A percentile compares a stretch with the other conserved stretches of the same genome.
phyloP scores from a whole-genome alignment of 306 rosid genomes.

The Casuarina cunninghamiana region DNA sequence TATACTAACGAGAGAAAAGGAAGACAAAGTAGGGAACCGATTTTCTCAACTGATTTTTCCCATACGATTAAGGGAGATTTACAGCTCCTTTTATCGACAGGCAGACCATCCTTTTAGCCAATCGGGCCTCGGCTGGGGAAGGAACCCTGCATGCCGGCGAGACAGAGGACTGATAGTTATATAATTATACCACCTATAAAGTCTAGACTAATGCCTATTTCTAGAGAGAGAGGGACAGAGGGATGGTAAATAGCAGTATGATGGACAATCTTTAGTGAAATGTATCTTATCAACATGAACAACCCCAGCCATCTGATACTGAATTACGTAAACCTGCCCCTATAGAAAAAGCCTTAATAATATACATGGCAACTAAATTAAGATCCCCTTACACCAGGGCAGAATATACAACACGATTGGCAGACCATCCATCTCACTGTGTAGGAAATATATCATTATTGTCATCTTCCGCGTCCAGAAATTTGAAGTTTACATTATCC shows the following conservation, averaged over 20 bases:
- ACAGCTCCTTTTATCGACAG: too few species aligned
- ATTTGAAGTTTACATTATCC: constrained; percentile 66
- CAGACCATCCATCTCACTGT: constrained; percentile 41
- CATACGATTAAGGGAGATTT: too few species aligned
- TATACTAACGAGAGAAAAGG: too few species aligned
- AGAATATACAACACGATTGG: constrained; percentile 39
- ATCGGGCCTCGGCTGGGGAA: too few species aligned
- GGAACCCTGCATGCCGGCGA: too few species aligned
- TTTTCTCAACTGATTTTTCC: too few species aligned
- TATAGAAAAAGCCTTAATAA: constrained; percentile 23
- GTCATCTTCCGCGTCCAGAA: constrained; percentile 55
- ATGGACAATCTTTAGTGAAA: neutral
- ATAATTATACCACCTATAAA: neutral
- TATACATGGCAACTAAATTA: constrained; percentile 45
- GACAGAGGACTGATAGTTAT: neutral
- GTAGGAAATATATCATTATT: constrained; percentile 52
- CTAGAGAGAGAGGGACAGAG: too few species aligned
- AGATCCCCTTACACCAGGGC: constrained; percentile 25
- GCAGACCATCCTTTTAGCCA: too few species aligned
- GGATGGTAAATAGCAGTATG: neutral
- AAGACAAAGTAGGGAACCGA: too few species aligned
- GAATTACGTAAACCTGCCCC: constrained; percentile 6
- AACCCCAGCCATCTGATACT: constrained; percentile 11
- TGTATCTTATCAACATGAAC: neutral
- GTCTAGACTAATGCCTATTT: too few species aligned